Conservation (phyloP, 73 alveolate genomes). For the Paramecium pentaurelia region DNA sequence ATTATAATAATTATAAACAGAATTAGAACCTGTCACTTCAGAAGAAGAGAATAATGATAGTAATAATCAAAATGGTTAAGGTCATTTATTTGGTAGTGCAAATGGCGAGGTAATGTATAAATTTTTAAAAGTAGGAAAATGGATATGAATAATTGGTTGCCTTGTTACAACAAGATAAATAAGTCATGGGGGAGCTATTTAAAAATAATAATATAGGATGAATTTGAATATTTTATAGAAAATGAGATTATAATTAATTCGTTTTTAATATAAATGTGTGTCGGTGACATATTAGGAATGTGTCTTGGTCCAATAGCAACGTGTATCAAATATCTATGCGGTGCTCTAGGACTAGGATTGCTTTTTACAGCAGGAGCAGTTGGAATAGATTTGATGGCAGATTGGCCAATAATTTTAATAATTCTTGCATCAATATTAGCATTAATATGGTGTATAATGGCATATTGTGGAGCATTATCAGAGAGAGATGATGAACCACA, state of each 20-base stretch:
- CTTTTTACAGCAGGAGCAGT: conserved; percentile 2
- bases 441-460: conserved; percentile 22
- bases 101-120: background rate
- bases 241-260: conserved; percentile 11
- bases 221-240: background rate
- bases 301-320: conserved; percentile 10
- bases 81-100: background rate
- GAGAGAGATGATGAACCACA: conserved; percentile 26
- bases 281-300: conserved; percentile 8
- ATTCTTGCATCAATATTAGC: conserved; percentile 1
- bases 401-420: conserved; percentile 31
- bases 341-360: conserved; percentile 20
- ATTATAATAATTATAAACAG: background rate
- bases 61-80: background rate
- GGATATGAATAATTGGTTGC: background rate
- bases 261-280: conserved; percentile 34
- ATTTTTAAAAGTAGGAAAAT: background rate
- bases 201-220: background rate
- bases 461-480: background rate
- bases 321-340: conserved; percentile 13
- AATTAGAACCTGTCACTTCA: conserved; percentile 29
- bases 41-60: background rate
- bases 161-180: background rate
- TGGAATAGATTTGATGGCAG: conserved; percentile 28
- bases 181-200: background rate